phyloP scores from a whole-genome alignment of 768 basidiomycete genomes.

The Tephrocybe sp. region DNA sequence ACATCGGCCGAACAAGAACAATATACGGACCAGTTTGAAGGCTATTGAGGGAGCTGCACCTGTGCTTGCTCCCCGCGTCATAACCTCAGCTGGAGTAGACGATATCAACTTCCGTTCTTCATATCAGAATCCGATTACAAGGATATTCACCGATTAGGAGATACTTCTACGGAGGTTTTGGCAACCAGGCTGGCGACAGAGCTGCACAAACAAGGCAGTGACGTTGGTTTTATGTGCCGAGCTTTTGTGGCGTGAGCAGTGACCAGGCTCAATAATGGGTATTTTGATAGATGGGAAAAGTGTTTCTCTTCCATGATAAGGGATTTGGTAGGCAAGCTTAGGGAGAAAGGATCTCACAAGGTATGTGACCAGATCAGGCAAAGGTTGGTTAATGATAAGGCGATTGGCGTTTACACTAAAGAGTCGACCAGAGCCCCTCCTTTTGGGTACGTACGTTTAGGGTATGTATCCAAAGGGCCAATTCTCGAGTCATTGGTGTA shows the following conservation, averaged over 20 bases:
- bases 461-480: no score
- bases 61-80: constrained; percentile 58
- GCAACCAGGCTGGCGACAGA: constrained; percentile 67
- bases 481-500: no score
- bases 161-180: constrained; percentile 45
- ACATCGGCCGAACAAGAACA: constrained; percentile 56
- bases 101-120: constrained; percentile 56
- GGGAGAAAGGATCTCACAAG: constrained; percentile 37
- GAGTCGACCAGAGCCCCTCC: constrained; percentile 60
- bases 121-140: constrained; percentile 81
- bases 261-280: constrained; percentile 71
- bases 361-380: constrained; percentile 52
- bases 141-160: constrained; percentile 48
- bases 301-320: constrained; percentile 65
- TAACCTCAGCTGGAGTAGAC: constrained; percentile 48
- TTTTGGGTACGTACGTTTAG: constrained; percentile 43
- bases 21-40: constrained; percentile 63
- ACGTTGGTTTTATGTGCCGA: constrained; percentile 68
- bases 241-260: constrained; percentile 74
- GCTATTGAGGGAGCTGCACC: constrained; percentile 67
- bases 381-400: constrained; percentile 34
- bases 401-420: not conserved
- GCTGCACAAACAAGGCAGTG: constrained; percentile 56
- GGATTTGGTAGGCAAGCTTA: constrained; percentile 51
- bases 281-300: constrained; percentile 70